A percentile compares a stretch with the other conserved stretches of the same genome.
Conservation (phyloP, 2,329 filamentous ascomycete species). For the Diaporthe vaccinii region DNA sequence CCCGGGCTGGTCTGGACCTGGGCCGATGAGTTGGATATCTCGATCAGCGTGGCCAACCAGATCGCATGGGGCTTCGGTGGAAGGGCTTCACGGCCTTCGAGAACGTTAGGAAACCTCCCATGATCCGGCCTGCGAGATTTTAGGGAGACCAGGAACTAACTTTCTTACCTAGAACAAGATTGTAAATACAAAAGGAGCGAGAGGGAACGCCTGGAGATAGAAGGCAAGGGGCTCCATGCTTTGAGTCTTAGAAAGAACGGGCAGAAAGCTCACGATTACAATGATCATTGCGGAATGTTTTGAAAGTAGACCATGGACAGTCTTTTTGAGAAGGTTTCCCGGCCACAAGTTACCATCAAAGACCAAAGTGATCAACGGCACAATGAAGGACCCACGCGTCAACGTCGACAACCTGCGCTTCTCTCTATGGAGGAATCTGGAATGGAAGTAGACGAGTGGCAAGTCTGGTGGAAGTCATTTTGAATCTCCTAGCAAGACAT, state of each 20-base stretch:
- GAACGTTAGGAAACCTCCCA: conserved; percentile 23
- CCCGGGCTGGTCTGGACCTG: conserved; percentile 68
- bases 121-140: background rate
- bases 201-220: background rate
- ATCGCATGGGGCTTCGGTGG: conserved; percentile 69
- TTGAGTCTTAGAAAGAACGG: background rate
- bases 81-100: conserved; percentile 31
- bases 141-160: background rate
- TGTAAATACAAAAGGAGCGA: background rate
- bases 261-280: background rate
- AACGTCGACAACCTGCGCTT: background rate
- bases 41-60: conserved; percentile 64
- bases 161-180: background rate
- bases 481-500: background rate
- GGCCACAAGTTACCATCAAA: no score
- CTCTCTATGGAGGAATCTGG: background rate
- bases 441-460: background rate
- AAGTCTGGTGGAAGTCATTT: background rate
- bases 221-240: background rate
- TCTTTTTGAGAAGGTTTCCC: background rate
- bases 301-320: background rate
- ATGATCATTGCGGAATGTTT: no score
- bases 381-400: background rate
- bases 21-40: conserved; percentile 65
- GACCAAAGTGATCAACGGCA: no score